These are phyloP conservation scores for Gaeumannomyces tritici DNA, from an alignment of 2,329 filamentous ascomycete species.

Conservation along the genomic window DNA sequence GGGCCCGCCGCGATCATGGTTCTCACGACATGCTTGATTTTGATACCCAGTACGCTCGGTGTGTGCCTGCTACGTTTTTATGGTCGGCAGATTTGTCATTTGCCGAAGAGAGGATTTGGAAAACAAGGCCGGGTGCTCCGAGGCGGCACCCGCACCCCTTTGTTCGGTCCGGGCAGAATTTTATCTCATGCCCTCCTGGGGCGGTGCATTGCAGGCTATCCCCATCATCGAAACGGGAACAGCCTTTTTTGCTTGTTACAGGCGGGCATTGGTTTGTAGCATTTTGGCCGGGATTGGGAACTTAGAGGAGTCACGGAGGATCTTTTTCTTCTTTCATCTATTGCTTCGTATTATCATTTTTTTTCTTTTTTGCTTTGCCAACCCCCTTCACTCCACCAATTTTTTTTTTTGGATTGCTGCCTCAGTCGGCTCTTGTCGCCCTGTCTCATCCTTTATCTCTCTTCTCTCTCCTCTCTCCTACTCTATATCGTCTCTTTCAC, in stretches of 20 bases:
- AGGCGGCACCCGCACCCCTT: conserved; percentile 2
- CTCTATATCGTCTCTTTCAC: background rate
- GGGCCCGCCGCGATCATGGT: conserved; percentile 3
- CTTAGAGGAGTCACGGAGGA: background rate
- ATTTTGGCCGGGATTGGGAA: conserved; percentile 4
- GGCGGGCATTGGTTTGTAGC: conserved; percentile 7
- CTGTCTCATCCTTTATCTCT: background rate
- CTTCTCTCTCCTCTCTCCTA: background rate
- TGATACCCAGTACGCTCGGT: background rate
- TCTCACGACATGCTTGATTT: conserved; percentile 6
- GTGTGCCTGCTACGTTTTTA: background rate
- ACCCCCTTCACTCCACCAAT: background rate
- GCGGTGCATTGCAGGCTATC: background rate
- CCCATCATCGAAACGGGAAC: background rate
- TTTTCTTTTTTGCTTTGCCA: conserved; percentile 2
- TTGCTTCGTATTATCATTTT: conserved; percentile 5
- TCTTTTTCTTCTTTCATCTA: conserved; percentile 10
- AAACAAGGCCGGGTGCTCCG: background rate
- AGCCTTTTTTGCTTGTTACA: conserved; percentile 1
- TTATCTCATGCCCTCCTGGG: background rate
- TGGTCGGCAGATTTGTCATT: background rate
- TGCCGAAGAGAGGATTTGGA: conserved; percentile 1
- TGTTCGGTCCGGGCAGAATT: background rate
- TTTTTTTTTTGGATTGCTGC: background rate
- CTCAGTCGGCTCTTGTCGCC: background rate